Percentiles rank a stretch among this genome's conserved stretches.
Evolutionary conservation across 768 basidiomycete genomes (phyloP).

Genomic region (Imleria badia): DNA sequence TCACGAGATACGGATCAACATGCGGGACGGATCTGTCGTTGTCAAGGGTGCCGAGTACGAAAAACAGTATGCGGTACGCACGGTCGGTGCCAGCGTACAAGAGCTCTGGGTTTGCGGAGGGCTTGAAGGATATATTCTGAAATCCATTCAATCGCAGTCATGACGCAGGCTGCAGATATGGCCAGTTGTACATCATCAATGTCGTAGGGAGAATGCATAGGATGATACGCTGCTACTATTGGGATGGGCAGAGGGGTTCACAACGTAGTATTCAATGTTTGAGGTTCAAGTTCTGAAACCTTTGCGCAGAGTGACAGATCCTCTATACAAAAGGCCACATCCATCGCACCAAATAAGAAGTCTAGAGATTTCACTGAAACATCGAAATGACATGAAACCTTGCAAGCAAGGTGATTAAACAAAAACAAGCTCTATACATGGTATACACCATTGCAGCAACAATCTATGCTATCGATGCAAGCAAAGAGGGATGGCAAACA

Average conservation of each 20-base stretch:
- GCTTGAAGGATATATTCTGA: slow-evolving; percentile 87
- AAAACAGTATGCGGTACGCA: slow-evolving; percentile 64
- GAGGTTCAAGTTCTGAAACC: too few relatives aligned
- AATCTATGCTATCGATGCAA: slow-evolving; percentile 21
- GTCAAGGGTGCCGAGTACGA: slow-evolving; percentile 45
- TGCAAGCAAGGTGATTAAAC: neutral
- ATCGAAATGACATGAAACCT: neutral
- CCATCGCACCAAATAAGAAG: too few relatives aligned
- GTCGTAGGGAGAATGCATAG: neutral
- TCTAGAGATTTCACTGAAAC: too few relatives aligned
- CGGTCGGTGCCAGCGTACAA: slow-evolving; percentile 92
- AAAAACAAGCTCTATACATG: slow-evolving; percentile 20
- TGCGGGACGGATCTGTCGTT: slow-evolving; percentile 66
- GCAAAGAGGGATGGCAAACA: neutral
- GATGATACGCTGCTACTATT: neutral
- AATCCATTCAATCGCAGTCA: slow-evolving; percentile 50
- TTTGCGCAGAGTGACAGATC: too few relatives aligned
- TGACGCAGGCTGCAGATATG: slow-evolving; percentile 1
- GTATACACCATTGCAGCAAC: slow-evolving; percentile 22
- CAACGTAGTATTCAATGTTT: too few relatives aligned
- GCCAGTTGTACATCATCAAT: neutral
- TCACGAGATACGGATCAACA: slow-evolving; percentile 62
- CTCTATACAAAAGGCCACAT: too few relatives aligned
- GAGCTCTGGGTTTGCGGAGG: slow-evolving; percentile 97
- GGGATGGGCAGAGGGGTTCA: neutral